Evolutionary conservation across 208 protist genomes (phyloP).

Genomic region (Wallacemonas sp.): DNA sequence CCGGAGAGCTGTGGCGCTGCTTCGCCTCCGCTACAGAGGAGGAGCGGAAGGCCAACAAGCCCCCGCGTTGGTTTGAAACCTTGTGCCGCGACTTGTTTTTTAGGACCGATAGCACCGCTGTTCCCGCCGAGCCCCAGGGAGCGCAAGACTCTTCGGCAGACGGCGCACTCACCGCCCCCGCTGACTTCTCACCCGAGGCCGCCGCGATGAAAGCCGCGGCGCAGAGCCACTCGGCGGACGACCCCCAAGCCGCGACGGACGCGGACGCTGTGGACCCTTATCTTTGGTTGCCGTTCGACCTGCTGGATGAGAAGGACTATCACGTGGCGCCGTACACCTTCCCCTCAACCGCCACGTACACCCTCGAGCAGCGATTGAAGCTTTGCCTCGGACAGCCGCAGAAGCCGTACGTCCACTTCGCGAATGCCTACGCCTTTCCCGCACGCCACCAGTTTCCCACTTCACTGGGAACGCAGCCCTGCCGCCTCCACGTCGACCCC

Average conservation of each 20-base stretch:
- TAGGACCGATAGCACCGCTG: slow-evolving; percentile 48
- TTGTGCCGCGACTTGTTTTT: slow-evolving; percentile 83
- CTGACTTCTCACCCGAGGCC: neutral
- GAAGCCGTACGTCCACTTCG: slow-evolving; percentile 91
- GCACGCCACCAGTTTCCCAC: slow-evolving; percentile 83
- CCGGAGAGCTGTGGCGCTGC: slow-evolving; percentile 42
- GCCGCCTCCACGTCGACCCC: slow-evolving; percentile 74
- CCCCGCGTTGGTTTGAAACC: slow-evolving; percentile 75
- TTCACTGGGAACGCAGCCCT: slow-evolving; percentile 75
- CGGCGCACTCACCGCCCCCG: neutral
- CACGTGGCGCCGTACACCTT: slow-evolving; percentile 67
- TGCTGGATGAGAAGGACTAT: slow-evolving; percentile 71
- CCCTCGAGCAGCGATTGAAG: slow-evolving; percentile 41
- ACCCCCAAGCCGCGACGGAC: neutral
- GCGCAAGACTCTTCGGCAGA: too few relatives aligned
- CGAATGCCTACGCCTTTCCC: slow-evolving; percentile 85
- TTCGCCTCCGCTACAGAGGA: slow-evolving; percentile 25
- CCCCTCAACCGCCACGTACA: slow-evolving; percentile 61
- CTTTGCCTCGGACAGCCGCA: slow-evolving; percentile 64
- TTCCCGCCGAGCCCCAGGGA: too few relatives aligned
- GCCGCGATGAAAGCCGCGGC: neutral
- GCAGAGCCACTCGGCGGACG: neutral
- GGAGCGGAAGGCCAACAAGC: slow-evolving; percentile 22
- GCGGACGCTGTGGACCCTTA: slow-evolving; percentile 43
- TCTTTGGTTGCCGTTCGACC: slow-evolving; percentile 78